A percentile compares a stretch with the other conserved stretches of the same genome.
These are phyloP conservation scores for Hamamelis virginiana DNA, from an alignment of 164 flowering plant species.

Conservation along the genomic window DNA sequence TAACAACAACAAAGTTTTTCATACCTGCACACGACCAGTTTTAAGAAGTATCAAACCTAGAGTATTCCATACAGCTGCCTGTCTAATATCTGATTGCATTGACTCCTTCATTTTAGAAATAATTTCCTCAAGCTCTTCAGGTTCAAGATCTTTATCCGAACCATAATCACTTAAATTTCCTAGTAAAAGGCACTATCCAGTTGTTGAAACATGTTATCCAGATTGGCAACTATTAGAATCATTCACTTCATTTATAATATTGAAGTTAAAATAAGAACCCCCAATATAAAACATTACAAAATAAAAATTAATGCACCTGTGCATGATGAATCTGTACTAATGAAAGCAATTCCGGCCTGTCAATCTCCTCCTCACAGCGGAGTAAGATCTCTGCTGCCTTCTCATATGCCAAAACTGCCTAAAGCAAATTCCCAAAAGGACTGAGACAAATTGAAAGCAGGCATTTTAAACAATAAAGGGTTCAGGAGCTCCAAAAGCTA, in stretches of 20 bases:
- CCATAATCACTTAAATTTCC: constrained; percentile 58
- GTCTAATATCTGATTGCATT: constrained; percentile 68
- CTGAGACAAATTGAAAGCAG: not conserved
- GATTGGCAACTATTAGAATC: constrained; percentile 9
- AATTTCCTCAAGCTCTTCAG: constrained; percentile 72
- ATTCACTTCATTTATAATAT: constrained; percentile 5
- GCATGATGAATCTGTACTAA: constrained; percentile 91
- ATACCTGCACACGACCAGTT: constrained; percentile 82
- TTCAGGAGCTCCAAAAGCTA: constrained; percentile 19
- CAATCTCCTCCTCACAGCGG: constrained; percentile 69
- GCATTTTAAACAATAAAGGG: constrained; percentile 5
- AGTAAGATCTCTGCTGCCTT: constrained; percentile 82
- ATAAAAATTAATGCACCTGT: constrained; percentile 51
- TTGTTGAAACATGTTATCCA: constrained; percentile 16
- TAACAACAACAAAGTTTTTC: not conserved
- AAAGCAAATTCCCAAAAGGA: constrained; percentile 3
- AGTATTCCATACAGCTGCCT: constrained; percentile 84
- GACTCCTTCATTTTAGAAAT: constrained; percentile 71
- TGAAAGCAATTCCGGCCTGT: constrained; percentile 82
- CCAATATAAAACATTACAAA: not conserved
- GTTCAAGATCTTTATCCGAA: constrained; percentile 67
- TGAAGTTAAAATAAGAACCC: not conserved
- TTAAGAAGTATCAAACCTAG: constrained; percentile 79
- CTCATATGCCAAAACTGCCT: constrained; percentile 85
- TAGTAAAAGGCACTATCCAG: constrained; percentile 69